phyloP scores from a whole-genome alignment of 2,329 filamentous ascomycete genomes.

The Xylariaceae sp. region DNA sequence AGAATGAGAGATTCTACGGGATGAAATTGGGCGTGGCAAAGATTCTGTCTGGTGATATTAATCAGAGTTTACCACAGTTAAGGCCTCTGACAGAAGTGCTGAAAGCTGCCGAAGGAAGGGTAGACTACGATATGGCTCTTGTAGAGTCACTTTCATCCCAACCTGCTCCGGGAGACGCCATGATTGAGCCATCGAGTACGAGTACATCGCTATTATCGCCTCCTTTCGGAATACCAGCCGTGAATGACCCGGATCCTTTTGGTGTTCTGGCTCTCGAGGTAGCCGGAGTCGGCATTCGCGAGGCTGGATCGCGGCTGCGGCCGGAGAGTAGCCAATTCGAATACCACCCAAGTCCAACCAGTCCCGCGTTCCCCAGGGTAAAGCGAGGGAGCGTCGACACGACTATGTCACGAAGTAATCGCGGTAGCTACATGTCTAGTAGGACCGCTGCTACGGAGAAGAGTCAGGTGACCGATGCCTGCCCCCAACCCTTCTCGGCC shows the following conservation, averaged over 20 bases:
- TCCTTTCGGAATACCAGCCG: constrained; percentile 78
- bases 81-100: constrained; percentile 77
- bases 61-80: constrained; percentile 60
- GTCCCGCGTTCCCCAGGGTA: constrained; percentile 67
- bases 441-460: constrained; percentile 64
- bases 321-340: constrained; percentile 83
- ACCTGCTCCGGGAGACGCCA: constrained; percentile 77
- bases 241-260: constrained; percentile 87
- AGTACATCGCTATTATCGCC: constrained; percentile 46
- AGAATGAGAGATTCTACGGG: constrained; percentile 65
- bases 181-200: constrained; percentile 55
- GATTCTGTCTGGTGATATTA: constrained; percentile 62
- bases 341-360: constrained; percentile 77
- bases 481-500: constrained; percentile 64
- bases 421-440: constrained; percentile 77
- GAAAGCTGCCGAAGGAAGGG: constrained; percentile 84
- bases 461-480: constrained; percentile 73
- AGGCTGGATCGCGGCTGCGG: constrained; percentile 79
- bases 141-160: constrained; percentile 68
- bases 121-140: constrained; percentile 71
- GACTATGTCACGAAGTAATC: constrained; percentile 62
- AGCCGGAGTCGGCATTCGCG: constrained; percentile 85
- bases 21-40: constrained; percentile 58
- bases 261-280: constrained; percentile 90
- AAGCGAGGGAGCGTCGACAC: constrained; percentile 75